These are phyloP conservation scores for Aspergillus candidus DNA, from an alignment of 2,329 filamentous ascomycete species.

Conservation along the genomic window DNA sequence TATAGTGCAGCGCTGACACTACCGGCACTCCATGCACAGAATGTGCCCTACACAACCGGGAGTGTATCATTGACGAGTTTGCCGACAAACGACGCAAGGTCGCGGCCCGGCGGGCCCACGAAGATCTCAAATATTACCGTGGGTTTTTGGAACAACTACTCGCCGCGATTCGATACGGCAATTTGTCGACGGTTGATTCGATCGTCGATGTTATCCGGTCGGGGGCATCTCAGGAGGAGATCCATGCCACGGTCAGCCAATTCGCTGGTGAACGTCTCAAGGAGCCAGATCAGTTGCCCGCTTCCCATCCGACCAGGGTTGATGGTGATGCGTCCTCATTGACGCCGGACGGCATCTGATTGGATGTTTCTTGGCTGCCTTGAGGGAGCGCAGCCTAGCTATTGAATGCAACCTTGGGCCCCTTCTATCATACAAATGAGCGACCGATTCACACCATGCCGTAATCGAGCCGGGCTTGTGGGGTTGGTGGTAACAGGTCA, in stretches of 20 bases:
- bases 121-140: constrained; percentile 24
- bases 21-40: constrained; percentile 27
- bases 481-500: too few species aligned
- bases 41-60: constrained; percentile 27
- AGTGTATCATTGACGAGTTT: constrained; percentile 29
- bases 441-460: too few species aligned
- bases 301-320: too few species aligned
- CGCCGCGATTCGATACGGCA: constrained; percentile 18
- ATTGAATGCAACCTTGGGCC: too few species aligned
- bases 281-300: too few species aligned
- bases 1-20: constrained; percentile 25
- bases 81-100: constrained; percentile 35
- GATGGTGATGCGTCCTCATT: too few species aligned
- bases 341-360: too few species aligned
- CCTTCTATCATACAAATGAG: too few species aligned
- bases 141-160: constrained; percentile 25
- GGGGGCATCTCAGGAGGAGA: constrained; percentile 14
- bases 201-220: constrained; percentile 24
- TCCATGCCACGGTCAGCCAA: constrained; percentile 9
- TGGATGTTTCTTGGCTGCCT: too few species aligned
- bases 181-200: constrained; percentile 15
- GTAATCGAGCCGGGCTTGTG: too few species aligned
- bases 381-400: too few species aligned
- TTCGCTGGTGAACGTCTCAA: not conserved
- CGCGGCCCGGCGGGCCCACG: constrained; percentile 22